Conservation (phyloP, 345 rosid genomes). For the Pseudoturritis turrita region DNA sequence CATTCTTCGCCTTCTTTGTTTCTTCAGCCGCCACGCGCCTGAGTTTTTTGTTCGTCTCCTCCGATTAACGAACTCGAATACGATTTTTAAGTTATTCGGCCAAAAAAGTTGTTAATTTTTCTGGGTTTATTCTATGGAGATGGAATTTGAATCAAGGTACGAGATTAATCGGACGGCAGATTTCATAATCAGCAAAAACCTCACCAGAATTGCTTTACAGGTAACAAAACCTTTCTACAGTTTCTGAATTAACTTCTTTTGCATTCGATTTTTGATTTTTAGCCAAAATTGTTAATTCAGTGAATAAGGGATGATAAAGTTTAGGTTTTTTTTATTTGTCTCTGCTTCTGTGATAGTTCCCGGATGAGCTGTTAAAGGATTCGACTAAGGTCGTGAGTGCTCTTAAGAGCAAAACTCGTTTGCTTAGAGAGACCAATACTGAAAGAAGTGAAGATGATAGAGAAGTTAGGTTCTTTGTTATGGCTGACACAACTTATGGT, state of each 20-base stretch:
- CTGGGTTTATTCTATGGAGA: background rate
- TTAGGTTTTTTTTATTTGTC: background rate
- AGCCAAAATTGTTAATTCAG: background rate
- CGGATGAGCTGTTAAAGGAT: slow-evolving; percentile 75
- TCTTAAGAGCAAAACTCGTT: slow-evolving; percentile 35
- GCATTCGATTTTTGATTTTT: background rate
- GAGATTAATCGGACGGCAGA: slow-evolving; percentile 53
- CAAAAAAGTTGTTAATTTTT: background rate
- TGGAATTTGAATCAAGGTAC: slow-evolving; percentile 54
- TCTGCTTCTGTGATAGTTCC: slow-evolving; percentile 45
- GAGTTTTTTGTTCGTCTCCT: background rate
- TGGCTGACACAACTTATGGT: slow-evolving; percentile 92
- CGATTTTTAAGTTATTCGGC: background rate
- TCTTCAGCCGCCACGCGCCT: slow-evolving; percentile 20
- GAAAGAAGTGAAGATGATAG: slow-evolving; percentile 31
- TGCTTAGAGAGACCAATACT: slow-evolving; percentile 28
- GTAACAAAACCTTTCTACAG: slow-evolving; percentile 35
- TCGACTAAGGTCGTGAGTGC: slow-evolving; percentile 53
- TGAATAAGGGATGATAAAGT: background rate
- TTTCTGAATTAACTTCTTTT: background rate
- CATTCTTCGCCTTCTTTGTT: background rate
- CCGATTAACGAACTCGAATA: background rate
- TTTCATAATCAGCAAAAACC: slow-evolving; percentile 56
- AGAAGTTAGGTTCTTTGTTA: slow-evolving; percentile 59
- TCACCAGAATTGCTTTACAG: slow-evolving; percentile 76